phyloP scores from a whole-genome alignment of 805 yeast genomes.

The Yarrowia osloensis region DNA sequence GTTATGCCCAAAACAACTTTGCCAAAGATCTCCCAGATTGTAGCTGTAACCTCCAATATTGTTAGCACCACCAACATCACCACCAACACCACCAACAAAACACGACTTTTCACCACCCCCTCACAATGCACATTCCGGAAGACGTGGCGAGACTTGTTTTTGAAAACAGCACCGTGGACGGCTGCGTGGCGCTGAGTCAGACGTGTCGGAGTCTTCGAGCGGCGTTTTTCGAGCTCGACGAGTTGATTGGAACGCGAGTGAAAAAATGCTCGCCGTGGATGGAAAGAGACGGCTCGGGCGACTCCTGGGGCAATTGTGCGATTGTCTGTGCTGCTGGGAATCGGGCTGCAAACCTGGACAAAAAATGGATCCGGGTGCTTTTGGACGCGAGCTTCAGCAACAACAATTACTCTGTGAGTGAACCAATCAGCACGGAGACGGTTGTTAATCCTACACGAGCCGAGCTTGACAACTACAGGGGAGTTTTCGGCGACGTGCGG shows the following conservation, averaged over 20 bases:
- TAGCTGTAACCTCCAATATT: too few species aligned
- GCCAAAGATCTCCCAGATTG: too few species aligned
- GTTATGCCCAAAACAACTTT: too few species aligned
- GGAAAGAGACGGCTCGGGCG: neutral
- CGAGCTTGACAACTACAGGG: neutral
- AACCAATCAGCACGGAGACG: neutral
- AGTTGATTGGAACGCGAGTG: neutral
- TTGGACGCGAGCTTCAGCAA: neutral
- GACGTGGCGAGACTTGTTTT: neutral
- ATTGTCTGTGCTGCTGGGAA: neutral
- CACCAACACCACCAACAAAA: neutral
- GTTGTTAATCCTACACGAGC: neutral
- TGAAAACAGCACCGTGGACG: neutral
- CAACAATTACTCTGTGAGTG: neutral
- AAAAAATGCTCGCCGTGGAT: neutral
- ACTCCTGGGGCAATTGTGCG: neutral
- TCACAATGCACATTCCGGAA: neutral
- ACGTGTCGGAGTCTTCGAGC: neutral
- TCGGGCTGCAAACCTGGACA: neutral
- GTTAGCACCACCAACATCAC: too few species aligned
- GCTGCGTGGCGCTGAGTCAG: neutral
- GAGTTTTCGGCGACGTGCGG: neutral
- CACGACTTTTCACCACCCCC: too few species aligned
- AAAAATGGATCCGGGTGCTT: neutral
- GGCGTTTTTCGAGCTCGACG: neutral